Evolutionary conservation across 805 yeast species (phyloP).

Genomic region (Metschnikowia henanensis): DNA sequence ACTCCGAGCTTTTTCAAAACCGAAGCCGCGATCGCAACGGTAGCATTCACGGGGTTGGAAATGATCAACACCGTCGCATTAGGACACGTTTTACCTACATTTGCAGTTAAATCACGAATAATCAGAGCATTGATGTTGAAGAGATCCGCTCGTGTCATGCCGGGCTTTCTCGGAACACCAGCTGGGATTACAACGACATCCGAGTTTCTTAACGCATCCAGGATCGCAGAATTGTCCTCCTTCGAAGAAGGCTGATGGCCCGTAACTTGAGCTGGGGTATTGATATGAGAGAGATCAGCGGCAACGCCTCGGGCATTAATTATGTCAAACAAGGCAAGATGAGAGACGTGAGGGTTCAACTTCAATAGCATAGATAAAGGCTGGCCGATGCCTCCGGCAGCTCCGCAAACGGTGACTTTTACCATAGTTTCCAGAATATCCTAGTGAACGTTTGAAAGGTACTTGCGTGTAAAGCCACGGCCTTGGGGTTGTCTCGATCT

Average conservation of each 20-base stretch:
- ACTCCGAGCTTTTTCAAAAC: constrained; percentile 47
- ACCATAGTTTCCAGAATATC: constrained; percentile 26
- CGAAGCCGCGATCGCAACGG: constrained; percentile 50
- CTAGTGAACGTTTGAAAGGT: too few relatives aligned
- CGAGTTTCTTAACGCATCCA: constrained; percentile 37
- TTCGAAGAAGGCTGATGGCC: constrained; percentile 43
- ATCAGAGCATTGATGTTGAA: constrained; percentile 48
- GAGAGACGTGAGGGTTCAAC: constrained; percentile 38
- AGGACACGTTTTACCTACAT: constrained; percentile 39
- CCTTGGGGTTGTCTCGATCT: too few relatives aligned
- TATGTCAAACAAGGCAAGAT: constrained; percentile 42
- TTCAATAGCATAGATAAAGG: constrained; percentile 45
- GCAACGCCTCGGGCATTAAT: constrained; percentile 48
- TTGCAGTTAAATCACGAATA: constrained; percentile 42
- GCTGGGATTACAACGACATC: constrained; percentile 47
- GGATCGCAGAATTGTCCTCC: constrained; percentile 37
- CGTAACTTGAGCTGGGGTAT: constrained; percentile 38
- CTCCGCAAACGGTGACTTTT: constrained; percentile 50
- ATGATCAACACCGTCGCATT: constrained; percentile 46
- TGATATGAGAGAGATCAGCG: constrained; percentile 45
- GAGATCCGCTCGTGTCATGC: constrained; percentile 49
- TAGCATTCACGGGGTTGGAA: constrained; percentile 47
- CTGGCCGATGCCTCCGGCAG: constrained; percentile 51
- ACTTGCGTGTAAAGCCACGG: too few relatives aligned
- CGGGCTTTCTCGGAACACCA: constrained; percentile 50